phyloP scores from a whole-genome alignment of 139 green algal genomes.

The Coelastrella sp. region DNA sequence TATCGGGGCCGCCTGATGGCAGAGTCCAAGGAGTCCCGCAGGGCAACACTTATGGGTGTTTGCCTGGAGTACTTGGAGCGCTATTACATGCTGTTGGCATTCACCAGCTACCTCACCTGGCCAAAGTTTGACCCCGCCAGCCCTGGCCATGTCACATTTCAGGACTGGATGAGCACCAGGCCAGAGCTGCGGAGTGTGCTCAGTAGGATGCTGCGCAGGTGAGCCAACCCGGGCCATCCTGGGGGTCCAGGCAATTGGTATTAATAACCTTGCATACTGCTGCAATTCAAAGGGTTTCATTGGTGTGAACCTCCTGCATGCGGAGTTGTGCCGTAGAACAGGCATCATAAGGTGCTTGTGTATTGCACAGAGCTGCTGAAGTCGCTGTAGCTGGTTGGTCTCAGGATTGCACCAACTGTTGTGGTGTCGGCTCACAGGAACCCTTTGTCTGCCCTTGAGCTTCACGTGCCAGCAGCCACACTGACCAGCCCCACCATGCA shows the following conservation, averaged over 20 bases:
- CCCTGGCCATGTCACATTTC: conserved; percentile 64
- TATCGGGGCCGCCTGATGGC: conserved; percentile 88
- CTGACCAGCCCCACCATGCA: conserved; percentile 32
- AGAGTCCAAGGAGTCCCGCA: conserved; percentile 85
- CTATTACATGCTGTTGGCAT: conserved; percentile 89
- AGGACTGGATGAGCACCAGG: conserved; percentile 75
- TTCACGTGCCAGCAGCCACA: conserved; percentile 73
- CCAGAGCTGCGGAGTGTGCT: conserved; percentile 81
- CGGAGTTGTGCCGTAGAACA: no score
- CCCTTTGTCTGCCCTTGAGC: conserved; percentile 85
- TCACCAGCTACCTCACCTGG: conserved; percentile 85
- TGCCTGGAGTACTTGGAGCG: conserved; percentile 85
- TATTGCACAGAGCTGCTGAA: no score
- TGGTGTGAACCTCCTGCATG: no score
- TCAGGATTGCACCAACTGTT: no score
- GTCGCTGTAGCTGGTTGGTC: no score
- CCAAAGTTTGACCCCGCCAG: conserved; percentile 66
- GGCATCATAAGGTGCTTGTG: no score
- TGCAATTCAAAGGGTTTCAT: no score
- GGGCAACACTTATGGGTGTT: conserved; percentile 82
- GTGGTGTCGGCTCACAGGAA: conserved; percentile 60
- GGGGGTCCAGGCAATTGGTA: no score
- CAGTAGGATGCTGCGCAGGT: conserved; percentile 52
- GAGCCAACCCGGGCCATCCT: background rate
- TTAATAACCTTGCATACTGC: no score